A percentile compares a stretch with the other conserved stretches of the same genome.
Evolutionary conservation across 1,139 yeast genomes (phyloP).

Genomic region (Tardiomyces digboiensis): DNA sequence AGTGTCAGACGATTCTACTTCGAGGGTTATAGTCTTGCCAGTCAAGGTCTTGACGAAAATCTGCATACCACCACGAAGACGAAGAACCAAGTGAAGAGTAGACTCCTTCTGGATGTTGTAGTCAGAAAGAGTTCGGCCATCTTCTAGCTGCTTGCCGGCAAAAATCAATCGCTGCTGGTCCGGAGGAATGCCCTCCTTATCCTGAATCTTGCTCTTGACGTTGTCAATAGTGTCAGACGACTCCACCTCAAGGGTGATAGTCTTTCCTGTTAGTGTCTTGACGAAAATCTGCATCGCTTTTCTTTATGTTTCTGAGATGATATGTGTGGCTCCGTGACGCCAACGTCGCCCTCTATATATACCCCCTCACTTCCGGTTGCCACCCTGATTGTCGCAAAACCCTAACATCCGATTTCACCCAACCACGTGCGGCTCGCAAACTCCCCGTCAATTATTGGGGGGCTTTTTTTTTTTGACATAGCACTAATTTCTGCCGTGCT

Average conservation of each 20-base stretch:
- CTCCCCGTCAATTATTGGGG: no score
- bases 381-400: no score
- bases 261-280: conserved; percentile 98
- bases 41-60: conserved; percentile 72
- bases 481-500: no score
- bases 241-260: conserved; percentile 81
- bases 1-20: conserved; percentile 83
- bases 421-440: no score
- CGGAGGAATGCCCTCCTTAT: conserved; percentile 83
- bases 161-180: conserved; percentile 80
- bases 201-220: conserved; percentile 77
- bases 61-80: conserved; percentile 70
- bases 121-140: conserved; percentile 73
- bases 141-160: conserved; percentile 83
- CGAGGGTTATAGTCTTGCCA: conserved; percentile 74
- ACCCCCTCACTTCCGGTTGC: neutral
- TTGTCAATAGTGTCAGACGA: conserved; percentile 81
- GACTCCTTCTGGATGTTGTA: conserved; percentile 76
- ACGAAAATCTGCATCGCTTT: conserved; percentile 96
- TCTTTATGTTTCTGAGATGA: neutral
- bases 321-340: neutral
- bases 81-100: conserved; percentile 59
- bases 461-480: no score
- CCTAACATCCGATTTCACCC: conserved; percentile 1
- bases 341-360: neutral